Evolutionary conservation across 768 basidiomycete species (phyloP).

Genomic region (Leccinum subgranulosum): DNA sequence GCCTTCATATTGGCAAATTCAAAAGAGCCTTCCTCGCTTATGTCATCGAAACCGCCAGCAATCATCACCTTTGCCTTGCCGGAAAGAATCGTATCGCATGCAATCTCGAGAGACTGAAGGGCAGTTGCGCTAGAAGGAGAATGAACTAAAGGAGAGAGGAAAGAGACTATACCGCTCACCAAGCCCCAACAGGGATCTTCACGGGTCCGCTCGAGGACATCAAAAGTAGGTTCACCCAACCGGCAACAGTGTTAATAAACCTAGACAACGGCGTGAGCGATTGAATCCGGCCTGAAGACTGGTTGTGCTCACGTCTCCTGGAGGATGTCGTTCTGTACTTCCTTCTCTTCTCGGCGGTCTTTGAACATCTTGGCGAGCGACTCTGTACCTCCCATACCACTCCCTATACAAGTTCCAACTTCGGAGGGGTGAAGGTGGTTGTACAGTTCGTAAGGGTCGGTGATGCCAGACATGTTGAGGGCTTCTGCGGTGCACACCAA

Average conservation of each 20-base stretch:
- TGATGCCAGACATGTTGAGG: constrained; percentile 94
- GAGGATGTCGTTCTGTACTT: constrained; percentile 96
- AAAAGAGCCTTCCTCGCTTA: constrained; percentile 96
- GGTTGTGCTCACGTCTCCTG: constrained; percentile 83
- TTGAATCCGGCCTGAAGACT: background rate
- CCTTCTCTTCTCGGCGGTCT: constrained; percentile 96
- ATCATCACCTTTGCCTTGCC: constrained; percentile 99
- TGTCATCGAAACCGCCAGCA: constrained; percentile 97
- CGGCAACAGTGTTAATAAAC: constrained; percentile 98
- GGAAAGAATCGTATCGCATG: constrained; percentile 89
- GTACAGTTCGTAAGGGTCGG: constrained; percentile 97
- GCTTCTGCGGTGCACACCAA: constrained; percentile 93
- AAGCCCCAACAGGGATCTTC: constrained; percentile 99
- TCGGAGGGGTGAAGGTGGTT: constrained; percentile 96
- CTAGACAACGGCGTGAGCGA: constrained; percentile 36
- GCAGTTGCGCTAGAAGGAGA: constrained; percentile 74
- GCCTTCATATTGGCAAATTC: constrained; percentile 99
- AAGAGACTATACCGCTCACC: constrained; percentile 46
- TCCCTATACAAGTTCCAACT: constrained; percentile 90
- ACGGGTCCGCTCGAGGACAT: constrained; percentile 96
- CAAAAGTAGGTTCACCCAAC: constrained; percentile 94
- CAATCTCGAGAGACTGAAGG: constrained; percentile 96
- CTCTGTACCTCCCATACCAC: constrained; percentile 96
- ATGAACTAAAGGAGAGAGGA: constrained; percentile 1
- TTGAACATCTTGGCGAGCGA: constrained; percentile 97